These are phyloP conservation scores for Tuber brumale DNA, from an alignment of 495 filamentous ascomycete genomes.

Conservation along the genomic window DNA sequence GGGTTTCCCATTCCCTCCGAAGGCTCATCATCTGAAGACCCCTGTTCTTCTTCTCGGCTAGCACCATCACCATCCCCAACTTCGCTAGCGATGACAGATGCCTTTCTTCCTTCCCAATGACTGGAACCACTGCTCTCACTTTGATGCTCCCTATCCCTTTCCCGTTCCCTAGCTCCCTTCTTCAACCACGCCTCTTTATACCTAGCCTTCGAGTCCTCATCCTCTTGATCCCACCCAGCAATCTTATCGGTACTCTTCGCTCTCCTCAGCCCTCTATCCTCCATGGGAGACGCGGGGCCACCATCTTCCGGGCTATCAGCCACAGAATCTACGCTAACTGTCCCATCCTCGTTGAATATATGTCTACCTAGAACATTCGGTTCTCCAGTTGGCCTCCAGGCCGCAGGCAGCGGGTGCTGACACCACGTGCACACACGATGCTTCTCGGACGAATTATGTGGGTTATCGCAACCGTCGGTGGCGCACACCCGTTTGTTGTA, in stretches of 20 bases:
- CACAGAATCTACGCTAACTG: neutral
- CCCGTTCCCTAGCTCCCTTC: conserved; percentile 29
- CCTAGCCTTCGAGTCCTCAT: conserved; percentile 16
- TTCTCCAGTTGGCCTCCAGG: conserved; percentile 22
- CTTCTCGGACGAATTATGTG: conserved; percentile 23
- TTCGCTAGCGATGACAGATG: conserved; percentile 5
- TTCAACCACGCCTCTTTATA: conserved; percentile 29
- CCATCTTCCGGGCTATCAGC: conserved; percentile 23
- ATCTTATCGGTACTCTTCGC: conserved; percentile 24
- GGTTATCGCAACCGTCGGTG: conserved; percentile 28
- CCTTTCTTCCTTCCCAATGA: neutral
- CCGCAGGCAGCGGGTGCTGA: conserved; percentile 23
- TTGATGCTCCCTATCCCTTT: conserved; percentile 12
- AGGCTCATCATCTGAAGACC: neutral
- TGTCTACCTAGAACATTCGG: conserved; percentile 4
- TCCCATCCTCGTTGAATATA: neutral
- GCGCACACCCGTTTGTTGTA: conserved; percentile 26
- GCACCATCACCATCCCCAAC: conserved; percentile 12
- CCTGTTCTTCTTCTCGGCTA: neutral
- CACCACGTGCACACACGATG: conserved; percentile 35
- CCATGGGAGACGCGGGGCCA: neutral
- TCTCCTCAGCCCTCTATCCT: conserved; percentile 23
- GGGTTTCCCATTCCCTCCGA: neutral
- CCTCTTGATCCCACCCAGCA: conserved; percentile 32
- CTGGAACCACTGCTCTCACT: conserved; percentile 15